Evolutionary conservation across 495 filamentous ascomycete genomes (phyloP).

Genomic region (Penicillium turbatum): DNA sequence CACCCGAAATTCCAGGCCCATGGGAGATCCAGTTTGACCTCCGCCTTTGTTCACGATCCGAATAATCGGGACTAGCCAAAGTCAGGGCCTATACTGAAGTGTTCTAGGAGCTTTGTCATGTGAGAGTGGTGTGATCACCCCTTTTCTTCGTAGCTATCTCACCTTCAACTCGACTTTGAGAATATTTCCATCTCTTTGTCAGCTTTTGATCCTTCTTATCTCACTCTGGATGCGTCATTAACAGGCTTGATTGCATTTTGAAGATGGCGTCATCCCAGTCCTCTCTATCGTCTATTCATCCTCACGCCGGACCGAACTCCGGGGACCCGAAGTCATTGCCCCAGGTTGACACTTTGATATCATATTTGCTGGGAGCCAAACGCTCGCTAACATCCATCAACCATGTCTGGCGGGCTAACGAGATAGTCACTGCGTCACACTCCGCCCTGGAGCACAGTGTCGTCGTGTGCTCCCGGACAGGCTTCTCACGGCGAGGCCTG

Average conservation of each 20-base stretch:
- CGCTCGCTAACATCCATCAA: constrained; percentile 81
- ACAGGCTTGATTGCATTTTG: neutral
- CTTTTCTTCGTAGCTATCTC: neutral
- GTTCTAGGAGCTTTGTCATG: neutral
- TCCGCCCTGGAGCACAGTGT: constrained; percentile 75
- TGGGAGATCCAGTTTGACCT: neutral
- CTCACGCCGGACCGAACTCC: constrained; percentile 6
- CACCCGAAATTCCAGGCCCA: neutral
- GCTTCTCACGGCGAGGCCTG: constrained; percentile 69
- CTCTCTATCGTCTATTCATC: constrained; percentile 22
- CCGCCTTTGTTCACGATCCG: neutral
- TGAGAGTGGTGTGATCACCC: neutral
- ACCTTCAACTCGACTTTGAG: neutral
- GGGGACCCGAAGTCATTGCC: constrained; percentile 24
- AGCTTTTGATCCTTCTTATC: neutral
- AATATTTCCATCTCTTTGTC: neutral
- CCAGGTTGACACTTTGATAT: constrained; percentile 67
- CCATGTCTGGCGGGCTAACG: constrained; percentile 81
- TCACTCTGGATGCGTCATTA: neutral
- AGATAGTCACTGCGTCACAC: constrained; percentile 75
- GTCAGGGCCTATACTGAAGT: neutral
- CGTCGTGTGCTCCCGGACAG: constrained; percentile 69
- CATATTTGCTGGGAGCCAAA: constrained; percentile 83
- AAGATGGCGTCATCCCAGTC: constrained; percentile 36
- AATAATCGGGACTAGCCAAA: neutral